Conservation (phyloP, 1,139 yeast species). For the Candida sanyaensis region DNA sequence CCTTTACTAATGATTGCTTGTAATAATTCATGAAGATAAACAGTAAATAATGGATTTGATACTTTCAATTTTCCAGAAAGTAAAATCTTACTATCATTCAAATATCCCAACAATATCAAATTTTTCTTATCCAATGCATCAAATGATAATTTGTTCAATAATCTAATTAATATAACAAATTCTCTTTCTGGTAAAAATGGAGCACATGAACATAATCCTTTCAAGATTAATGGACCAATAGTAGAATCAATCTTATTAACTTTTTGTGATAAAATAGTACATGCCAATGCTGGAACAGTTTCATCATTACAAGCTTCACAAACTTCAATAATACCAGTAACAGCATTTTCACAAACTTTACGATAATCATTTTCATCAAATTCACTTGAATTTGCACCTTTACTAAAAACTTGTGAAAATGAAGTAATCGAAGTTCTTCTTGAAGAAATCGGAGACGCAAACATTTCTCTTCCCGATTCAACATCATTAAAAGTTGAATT, state of each 20-base stretch:
- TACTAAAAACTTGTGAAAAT: slow-evolving; percentile 14
- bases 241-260: slow-evolving; percentile 45
- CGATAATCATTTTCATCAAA: slow-evolving; percentile 33
- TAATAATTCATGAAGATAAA: slow-evolving; percentile 67
- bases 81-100: slow-evolving; percentile 50
- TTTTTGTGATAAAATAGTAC: slow-evolving; percentile 84
- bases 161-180: slow-evolving; percentile 52
- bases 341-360: slow-evolving; percentile 58
- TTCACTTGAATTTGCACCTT: slow-evolving; percentile 16
- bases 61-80: slow-evolving; percentile 52
- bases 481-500: slow-evolving; percentile 7
- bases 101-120: slow-evolving; percentile 32
- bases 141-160: slow-evolving; percentile 41
- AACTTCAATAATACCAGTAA: slow-evolving; percentile 71
- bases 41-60: slow-evolving; percentile 49
- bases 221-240: slow-evolving; percentile 46
- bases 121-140: slow-evolving; percentile 38
- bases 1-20: slow-evolving; percentile 74
- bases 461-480: slow-evolving; percentile 6
- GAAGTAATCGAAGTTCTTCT: slow-evolving; percentile 22
- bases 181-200: slow-evolving; percentile 61
- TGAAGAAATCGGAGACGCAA: slow-evolving; percentile 14
- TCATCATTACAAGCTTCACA: slow-evolving; percentile 71
- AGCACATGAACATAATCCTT: slow-evolving; percentile 61
- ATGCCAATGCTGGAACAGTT: slow-evolving; percentile 76